A percentile compares a stretch with the other conserved stretches of the same genome.
These are phyloP conservation scores for Saccharum officinarum DNA, from an alignment of 176 grass and related monocot species.

Conservation along the genomic window DNA sequence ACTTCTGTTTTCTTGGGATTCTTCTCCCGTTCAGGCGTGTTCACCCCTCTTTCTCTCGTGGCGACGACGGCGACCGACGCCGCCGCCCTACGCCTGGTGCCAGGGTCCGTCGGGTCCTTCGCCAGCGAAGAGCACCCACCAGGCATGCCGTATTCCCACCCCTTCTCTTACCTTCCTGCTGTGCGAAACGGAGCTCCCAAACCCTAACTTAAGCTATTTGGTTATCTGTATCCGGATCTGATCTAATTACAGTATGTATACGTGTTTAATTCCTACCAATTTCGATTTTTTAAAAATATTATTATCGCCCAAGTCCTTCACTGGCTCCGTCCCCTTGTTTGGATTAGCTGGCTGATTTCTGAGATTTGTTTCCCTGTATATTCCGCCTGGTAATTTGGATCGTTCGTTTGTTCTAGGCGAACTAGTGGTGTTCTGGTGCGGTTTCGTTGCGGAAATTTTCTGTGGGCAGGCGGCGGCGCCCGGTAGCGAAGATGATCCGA, in stretches of 20 bases:
- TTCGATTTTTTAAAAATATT: background rate
- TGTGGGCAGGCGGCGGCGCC: background rate
- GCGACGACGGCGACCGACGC: background rate
- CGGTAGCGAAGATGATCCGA: constrained; percentile 63
- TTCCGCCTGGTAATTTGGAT: background rate
- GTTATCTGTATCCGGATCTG: background rate
- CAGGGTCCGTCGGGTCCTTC: background rate
- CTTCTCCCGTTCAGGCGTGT: background rate
- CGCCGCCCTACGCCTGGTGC: background rate
- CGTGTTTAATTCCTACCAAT: background rate
- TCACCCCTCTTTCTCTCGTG: background rate
- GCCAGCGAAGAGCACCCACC: background rate
- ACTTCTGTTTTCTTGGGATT: background rate
- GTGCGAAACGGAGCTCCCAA: background rate
- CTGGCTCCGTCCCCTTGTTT: background rate
- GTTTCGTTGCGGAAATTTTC: background rate
- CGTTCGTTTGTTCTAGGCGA: background rate
- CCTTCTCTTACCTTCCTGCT: background rate
- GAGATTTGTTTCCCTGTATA: background rate
- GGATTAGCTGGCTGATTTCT: background rate
- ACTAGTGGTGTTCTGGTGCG: background rate
- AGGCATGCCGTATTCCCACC: background rate
- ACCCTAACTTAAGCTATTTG: background rate
- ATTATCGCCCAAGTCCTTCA: background rate
- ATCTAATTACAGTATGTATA: background rate